Base-by-base conservation (phyloP, 1,284 basidiomycete species). In the Cutaneotrichosporon spelunceum region DNA sequence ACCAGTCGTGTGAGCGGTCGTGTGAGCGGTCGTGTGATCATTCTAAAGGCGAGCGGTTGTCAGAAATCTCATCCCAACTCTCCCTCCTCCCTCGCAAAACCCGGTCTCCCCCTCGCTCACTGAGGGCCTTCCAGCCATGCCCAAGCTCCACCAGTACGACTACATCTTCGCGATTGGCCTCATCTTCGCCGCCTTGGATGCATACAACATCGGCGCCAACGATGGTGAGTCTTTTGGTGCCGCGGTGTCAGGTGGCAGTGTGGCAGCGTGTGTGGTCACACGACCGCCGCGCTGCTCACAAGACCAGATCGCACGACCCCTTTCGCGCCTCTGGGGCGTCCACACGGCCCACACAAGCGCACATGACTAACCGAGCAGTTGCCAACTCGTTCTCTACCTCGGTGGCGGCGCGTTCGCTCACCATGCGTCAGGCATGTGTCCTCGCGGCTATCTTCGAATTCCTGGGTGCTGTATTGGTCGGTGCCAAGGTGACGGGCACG, bases 191-290 rank as follows among this genome's bases (percentile, higher is more conserved):
- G 70, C 72, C 7, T 74, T 82, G 39, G 82, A 82, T 62, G 80
- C 81, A 0, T 83, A 70, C 76, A 81, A 80, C 73, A 82, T 82
- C 59, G 81, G 81, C 68, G 69, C 79, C 30, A 80, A 80, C 69
- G 75, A 78, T 70, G 73, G 30, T 33, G 30, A 33, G 30, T 33
- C 8, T 33, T 33, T 33, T 11, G n/a, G 30, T 33, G 30, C 8
- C 30, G 30, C 8, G 30, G 30, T 33, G 30, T 9, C 2, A 4
- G 1, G 30, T 9, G 30, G 30, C 13, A 7, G 30, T 33, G 30
- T 33, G 30, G 30, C 30, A 30, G 30, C 30, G 30, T 30, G 30
- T 30, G 30, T 33, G 30, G 4, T 33, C 30, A 11, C 13, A 11
- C 13, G 30, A 33, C 1, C 30, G 30, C 30, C 30, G 10, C 30